These are phyloP conservation scores for Globisporangium paroecandrum DNA, from an alignment of 352 stramenopile species.

Conservation along the genomic window DNA sequence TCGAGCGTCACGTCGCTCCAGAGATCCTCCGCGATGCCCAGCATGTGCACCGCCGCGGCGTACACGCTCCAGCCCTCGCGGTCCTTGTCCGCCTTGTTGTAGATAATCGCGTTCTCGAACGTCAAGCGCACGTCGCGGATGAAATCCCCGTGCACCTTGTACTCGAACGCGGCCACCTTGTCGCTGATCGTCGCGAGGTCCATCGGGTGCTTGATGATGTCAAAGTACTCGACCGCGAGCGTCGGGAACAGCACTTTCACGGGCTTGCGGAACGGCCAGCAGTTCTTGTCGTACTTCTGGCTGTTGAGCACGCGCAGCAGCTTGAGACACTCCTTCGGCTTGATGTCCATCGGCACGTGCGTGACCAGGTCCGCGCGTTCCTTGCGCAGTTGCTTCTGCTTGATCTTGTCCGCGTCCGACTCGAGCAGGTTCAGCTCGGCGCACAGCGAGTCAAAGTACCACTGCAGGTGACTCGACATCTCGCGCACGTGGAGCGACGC, in stretches of 20 bases:
- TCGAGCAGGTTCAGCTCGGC: slow-evolving; percentile 50
- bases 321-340: slow-evolving; percentile 80
- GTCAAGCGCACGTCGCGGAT: slow-evolving; percentile 76
- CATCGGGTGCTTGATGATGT: slow-evolving; percentile 82
- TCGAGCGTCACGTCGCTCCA: slow-evolving; percentile 81
- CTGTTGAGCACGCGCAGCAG: slow-evolving; percentile 76
- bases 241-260: slow-evolving; percentile 70
- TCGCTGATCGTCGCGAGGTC: slow-evolving; percentile 71
- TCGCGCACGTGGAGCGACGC: slow-evolving; percentile 77
- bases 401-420: slow-evolving; percentile 19
- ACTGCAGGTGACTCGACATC: slow-evolving; percentile 73
- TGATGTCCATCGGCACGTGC: slow-evolving; percentile 62
- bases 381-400: slow-evolving; percentile 44
- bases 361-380: slow-evolving; percentile 52
- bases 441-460: slow-evolving; percentile 85
- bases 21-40: slow-evolving; percentile 66
- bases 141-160: slow-evolving; percentile 81
- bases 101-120: slow-evolving; percentile 82
- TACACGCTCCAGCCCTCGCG: slow-evolving; percentile 83
- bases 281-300: slow-evolving; percentile 86
- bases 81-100: slow-evolving; percentile 79
- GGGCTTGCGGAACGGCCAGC: slow-evolving; percentile 82
- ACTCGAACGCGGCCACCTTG: slow-evolving; percentile 64
- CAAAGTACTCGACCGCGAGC: slow-evolving; percentile 72
- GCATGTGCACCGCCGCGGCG: slow-evolving; percentile 66